phyloP scores from a whole-genome alignment of 768 basidiomycete species.

The Infundibulicybe gibba region DNA sequence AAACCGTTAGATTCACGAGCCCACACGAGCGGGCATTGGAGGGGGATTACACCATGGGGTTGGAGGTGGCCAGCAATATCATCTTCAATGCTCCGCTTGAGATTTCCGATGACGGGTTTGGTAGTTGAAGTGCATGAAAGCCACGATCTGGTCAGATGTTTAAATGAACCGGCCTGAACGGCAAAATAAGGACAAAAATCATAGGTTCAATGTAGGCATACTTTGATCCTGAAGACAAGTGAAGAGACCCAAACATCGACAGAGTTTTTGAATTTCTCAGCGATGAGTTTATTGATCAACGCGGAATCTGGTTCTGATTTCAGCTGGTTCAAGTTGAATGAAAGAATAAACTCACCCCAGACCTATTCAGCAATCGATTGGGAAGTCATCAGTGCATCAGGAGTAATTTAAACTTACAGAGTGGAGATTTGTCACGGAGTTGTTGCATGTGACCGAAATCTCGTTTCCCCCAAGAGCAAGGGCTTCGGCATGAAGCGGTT shows the following conservation, averaged over 20 bases:
- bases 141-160: slow-evolving; percentile 27
- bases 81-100: slow-evolving; percentile 21
- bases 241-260: slow-evolving; percentile 34
- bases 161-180: slow-evolving; percentile 27
- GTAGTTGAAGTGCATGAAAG: slow-evolving; percentile 37
- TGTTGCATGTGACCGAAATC: slow-evolving; percentile 35
- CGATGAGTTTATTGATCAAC: slow-evolving; percentile 32
- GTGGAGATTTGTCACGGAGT: slow-evolving; percentile 39
- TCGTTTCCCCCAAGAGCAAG: slow-evolving; percentile 39
- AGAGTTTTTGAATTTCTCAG: slow-evolving; percentile 27
- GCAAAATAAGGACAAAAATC: not conserved
- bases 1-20: slow-evolving; percentile 40
- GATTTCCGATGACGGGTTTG: slow-evolving; percentile 9
- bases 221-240: slow-evolving; percentile 40
- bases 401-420: slow-evolving; percentile 22
- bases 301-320: slow-evolving; percentile 29
- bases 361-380: slow-evolving; percentile 12
- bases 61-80: slow-evolving; percentile 26
- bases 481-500: slow-evolving; percentile 47
- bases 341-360: slow-evolving; percentile 24
- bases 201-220: slow-evolving; percentile 1
- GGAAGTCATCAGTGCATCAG: no score
- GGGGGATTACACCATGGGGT: slow-evolving; percentile 26
- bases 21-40: slow-evolving; percentile 47
- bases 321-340: no score